A percentile compares a stretch with the other conserved stretches of the same genome.
phyloP scores from a whole-genome alignment of 495 filamentous ascomycete genomes.

The Penicillium egyptiacum region DNA sequence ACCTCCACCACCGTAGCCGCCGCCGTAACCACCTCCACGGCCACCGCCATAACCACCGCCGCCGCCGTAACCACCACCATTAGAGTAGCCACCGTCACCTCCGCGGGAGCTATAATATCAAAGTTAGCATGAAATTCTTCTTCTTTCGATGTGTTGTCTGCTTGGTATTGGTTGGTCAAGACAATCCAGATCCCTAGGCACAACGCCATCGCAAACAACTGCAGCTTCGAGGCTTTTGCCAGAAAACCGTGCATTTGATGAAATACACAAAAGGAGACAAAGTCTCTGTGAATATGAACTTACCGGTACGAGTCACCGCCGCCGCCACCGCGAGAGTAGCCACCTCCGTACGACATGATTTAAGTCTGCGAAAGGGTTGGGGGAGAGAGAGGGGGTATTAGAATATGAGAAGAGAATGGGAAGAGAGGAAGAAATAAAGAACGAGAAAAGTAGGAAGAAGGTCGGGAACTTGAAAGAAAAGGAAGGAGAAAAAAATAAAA shows the following conservation, averaged over 20 bases:
- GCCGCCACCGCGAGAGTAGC: slow-evolving; percentile 46
- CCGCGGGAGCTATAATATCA: slow-evolving; percentile 39
- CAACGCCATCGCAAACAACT: slow-evolving; percentile 5
- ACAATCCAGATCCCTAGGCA: not conserved
- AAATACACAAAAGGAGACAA: not conserved
- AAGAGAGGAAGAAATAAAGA: slow-evolving; percentile 14
- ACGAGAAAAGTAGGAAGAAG: not conserved
- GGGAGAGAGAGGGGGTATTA: slow-evolving; percentile 29
- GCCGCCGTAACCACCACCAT: slow-evolving; percentile 51
- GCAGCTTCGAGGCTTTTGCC: not conserved
- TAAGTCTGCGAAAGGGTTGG: slow-evolving; percentile 27
- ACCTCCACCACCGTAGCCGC: slow-evolving; percentile 51
- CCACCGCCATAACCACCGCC: slow-evolving; percentile 41
- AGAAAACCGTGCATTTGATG: not conserved
- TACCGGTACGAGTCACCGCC: slow-evolving; percentile 47
- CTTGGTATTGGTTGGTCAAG: not conserved
- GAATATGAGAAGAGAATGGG: slow-evolving; percentile 18
- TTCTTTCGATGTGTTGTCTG: not conserved
- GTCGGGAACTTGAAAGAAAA: slow-evolving; percentile 8
- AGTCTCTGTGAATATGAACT: slow-evolving; percentile 24
- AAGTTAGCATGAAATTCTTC: slow-evolving; percentile 22
- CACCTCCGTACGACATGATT: slow-evolving; percentile 76
- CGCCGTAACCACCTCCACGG: slow-evolving; percentile 48
- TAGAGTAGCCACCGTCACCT: slow-evolving; percentile 48
- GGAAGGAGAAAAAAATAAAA: slow-evolving; percentile 29